Conservation (phyloP, 2,329 filamentous ascomycete genomes). For the Microascus cirrosus region DNA sequence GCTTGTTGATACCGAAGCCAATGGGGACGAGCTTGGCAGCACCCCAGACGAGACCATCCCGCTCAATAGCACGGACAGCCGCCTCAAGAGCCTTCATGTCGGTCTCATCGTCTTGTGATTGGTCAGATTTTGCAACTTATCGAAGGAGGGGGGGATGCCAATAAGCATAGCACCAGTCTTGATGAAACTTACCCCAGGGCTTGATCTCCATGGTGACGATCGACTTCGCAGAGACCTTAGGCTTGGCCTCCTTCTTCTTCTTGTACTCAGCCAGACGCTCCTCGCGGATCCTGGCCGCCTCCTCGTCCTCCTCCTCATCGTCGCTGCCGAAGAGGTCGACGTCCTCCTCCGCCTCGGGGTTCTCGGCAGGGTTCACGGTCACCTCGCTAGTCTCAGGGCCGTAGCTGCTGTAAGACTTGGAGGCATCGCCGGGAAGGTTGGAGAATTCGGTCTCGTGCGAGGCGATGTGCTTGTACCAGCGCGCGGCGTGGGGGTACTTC, state of each 20-base stretch:
- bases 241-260: conserved; percentile 93
- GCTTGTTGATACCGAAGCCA: conserved; percentile 97
- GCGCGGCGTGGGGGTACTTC: conserved; percentile 88
- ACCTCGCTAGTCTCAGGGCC: conserved; percentile 73
- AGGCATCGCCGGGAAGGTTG: conserved; percentile 80
- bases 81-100: conserved; percentile 75
- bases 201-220: conserved; percentile 94
- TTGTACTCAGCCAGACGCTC: conserved; percentile 87
- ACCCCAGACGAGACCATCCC: conserved; percentile 96
- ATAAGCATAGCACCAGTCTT: background rate
- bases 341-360: conserved; percentile 50
- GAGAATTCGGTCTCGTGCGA: conserved; percentile 89
- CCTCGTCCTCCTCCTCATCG: conserved; percentile 87
- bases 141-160: background rate
- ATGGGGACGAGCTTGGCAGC: conserved; percentile 78
- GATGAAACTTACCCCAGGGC: conserved; percentile 76
- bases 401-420: conserved; percentile 81
- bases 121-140: conserved; percentile 12
- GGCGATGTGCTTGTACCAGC: conserved; percentile 99
- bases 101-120: conserved; percentile 73
- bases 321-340: conserved; percentile 91
- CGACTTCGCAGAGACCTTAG: conserved; percentile 89
- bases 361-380: conserved; percentile 75
- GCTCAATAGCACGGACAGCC: conserved; percentile 71
- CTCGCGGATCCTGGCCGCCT: conserved; percentile 74